Evolutionary conservation across 768 basidiomycete genomes (phyloP).

Genomic region (Hypholoma sublateritium): DNA sequence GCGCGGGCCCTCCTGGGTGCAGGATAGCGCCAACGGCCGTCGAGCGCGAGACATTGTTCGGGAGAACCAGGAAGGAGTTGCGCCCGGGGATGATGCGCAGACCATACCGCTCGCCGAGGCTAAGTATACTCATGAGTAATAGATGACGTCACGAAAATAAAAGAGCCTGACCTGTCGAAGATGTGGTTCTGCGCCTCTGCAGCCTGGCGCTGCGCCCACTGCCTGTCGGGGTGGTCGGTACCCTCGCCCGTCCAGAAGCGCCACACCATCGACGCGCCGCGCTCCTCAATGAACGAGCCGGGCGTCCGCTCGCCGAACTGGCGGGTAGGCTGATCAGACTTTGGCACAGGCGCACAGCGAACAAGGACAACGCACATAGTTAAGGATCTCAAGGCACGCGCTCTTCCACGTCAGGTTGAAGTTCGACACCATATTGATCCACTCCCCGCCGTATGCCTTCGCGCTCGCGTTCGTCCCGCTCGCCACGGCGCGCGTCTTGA

Average conservation of each 20-base stretch:
- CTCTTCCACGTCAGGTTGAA: slow-evolving; percentile 81
- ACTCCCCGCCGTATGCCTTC: slow-evolving; percentile 32
- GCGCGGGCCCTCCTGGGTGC: slow-evolving; percentile 57
- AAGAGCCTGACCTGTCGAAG: slow-evolving; percentile 59
- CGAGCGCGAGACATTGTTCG: slow-evolving; percentile 82
- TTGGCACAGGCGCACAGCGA: neutral
- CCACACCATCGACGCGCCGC: slow-evolving; percentile 83
- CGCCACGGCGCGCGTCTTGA: slow-evolving; percentile 49
- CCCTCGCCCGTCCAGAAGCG: slow-evolving; percentile 77
- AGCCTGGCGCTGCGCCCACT: slow-evolving; percentile 85
- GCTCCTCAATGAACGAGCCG: slow-evolving; percentile 81
- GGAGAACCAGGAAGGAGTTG: slow-evolving; percentile 80
- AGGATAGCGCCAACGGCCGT: slow-evolving; percentile 81
- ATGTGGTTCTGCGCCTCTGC: slow-evolving; percentile 93
- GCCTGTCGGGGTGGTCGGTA: slow-evolving; percentile 53
- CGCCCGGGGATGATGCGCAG: slow-evolving; percentile 80
- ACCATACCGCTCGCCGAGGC: slow-evolving; percentile 80
- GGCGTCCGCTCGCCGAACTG: slow-evolving; percentile 90
- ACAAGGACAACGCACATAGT: slow-evolving; percentile 61
- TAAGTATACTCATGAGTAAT: slow-evolving; percentile 20
- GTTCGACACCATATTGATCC: slow-evolving; percentile 82
- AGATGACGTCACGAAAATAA: neutral
- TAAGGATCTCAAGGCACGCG: slow-evolving; percentile 77
- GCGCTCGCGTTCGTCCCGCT: slow-evolving; percentile 16
- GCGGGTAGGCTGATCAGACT: neutral